These are phyloP conservation scores for Cladosporium oxysporum DNA, from an alignment of 2,329 filamentous ascomycete species.

Conservation along the genomic window DNA sequence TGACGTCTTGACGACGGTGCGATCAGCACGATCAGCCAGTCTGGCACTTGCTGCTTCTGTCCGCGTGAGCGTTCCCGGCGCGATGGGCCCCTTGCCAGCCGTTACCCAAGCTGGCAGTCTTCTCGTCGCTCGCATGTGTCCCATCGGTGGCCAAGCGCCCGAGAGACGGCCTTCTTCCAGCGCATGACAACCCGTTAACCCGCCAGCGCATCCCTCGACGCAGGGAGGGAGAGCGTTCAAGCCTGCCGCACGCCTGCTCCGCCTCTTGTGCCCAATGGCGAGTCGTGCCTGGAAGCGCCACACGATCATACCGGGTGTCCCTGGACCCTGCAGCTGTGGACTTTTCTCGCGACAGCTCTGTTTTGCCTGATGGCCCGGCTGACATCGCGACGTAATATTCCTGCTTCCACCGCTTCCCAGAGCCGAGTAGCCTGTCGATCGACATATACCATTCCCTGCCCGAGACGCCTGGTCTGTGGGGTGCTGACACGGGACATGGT, in stretches of 20 bases:
- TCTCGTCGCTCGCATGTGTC: neutral
- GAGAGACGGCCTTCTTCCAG: neutral
- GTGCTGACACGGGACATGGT: conserved; percentile 16
- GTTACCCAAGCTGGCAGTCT: conserved; percentile 5
- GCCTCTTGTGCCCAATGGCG: conserved; percentile 11
- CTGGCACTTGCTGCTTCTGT: neutral
- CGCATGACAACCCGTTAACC: conserved; percentile 15
- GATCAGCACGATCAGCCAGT: conserved; percentile 18
- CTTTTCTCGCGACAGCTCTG: neutral
- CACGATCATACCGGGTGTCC: conserved; percentile 14
- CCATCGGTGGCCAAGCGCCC: conserved; percentile 2
- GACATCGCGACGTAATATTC: conserved; percentile 15
- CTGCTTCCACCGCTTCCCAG: conserved; percentile 9
- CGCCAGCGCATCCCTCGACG: conserved; percentile 17
- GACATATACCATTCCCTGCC: conserved; percentile 10
- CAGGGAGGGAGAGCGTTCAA: conserved; percentile 12
- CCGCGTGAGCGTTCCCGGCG: conserved; percentile 10
- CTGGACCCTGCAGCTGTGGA: conserved; percentile 12
- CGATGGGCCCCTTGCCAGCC: neutral
- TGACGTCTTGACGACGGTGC: conserved; percentile 15
- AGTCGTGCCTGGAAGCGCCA: conserved; percentile 18
- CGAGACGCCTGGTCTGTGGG: conserved; percentile 16
- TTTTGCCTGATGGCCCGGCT: conserved; percentile 13
- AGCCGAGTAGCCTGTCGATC: conserved; percentile 9
- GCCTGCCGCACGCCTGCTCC: conserved; percentile 1